These are phyloP conservation scores for Crithidia acanthocephali DNA, from an alignment of 208 protist species.

Conservation along the genomic window DNA sequence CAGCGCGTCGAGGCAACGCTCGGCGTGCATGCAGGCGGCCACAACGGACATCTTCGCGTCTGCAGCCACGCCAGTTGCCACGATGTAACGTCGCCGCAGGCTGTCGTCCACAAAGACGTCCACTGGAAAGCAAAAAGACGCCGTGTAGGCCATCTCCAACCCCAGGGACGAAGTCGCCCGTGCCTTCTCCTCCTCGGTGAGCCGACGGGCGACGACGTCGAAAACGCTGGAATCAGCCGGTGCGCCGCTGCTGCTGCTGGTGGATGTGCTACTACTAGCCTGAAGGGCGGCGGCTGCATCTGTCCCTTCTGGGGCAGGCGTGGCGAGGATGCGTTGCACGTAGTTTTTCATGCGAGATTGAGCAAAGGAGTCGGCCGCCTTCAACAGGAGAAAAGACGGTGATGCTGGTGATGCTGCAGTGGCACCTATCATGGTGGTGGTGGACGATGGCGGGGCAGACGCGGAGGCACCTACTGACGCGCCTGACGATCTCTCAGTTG, in stretches of 20 bases:
- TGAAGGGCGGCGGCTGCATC: neutral
- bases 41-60: constrained; percentile 50
- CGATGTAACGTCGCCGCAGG: constrained; percentile 35
- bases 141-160: constrained; percentile 2
- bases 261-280: neutral
- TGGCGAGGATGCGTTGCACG: constrained; percentile 24
- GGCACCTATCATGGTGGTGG: neutral
- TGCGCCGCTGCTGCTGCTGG: neutral
- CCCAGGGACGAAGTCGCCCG: neutral
- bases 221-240: neutral
- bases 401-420: neutral
- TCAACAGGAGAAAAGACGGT: neutral
- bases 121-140: constrained; percentile 39
- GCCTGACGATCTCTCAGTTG: neutral
- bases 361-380: constrained; percentile 36
- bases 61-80: constrained; percentile 32
- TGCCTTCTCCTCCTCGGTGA: neutral
- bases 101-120: constrained; percentile 44
- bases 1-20: constrained; percentile 74
- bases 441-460: neutral
- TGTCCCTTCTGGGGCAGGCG: neutral
- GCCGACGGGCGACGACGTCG: constrained; percentile 6
- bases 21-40: constrained; percentile 92
- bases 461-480: neutral
- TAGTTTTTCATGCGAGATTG: constrained; percentile 56